These are phyloP conservation scores for Musa acuminata DNA, from an alignment of 176 grass and related monocot genomes.

Conservation along the genomic window DNA sequence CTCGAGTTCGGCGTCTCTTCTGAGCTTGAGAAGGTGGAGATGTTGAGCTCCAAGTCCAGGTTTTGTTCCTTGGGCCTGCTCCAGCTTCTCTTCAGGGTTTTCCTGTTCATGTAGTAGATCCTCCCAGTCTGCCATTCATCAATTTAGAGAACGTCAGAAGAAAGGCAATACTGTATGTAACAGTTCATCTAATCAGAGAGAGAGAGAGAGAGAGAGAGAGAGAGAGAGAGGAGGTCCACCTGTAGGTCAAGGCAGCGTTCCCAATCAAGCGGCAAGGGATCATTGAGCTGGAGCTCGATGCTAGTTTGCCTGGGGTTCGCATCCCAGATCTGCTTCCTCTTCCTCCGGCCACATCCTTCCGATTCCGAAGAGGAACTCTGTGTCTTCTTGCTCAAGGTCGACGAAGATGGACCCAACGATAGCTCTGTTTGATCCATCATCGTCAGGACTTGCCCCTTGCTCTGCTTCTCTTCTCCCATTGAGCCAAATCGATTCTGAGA, in stretches of 20 bases:
- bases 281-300: constrained; percentile 30
- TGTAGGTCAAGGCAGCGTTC: constrained; percentile 36
- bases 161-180: neutral
- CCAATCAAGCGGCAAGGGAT: constrained; percentile 38
- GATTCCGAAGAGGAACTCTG: neutral
- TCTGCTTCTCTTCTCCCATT: neutral
- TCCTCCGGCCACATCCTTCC: neutral
- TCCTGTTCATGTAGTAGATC: constrained; percentile 34
- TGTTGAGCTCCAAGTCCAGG: constrained; percentile 32
- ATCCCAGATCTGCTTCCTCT: constrained; percentile 22
- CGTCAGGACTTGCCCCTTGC: constrained; percentile 13
- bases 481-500: constrained; percentile 5
- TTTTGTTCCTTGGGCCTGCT: constrained; percentile 25
- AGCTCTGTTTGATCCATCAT: constrained; percentile 29
- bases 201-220: too few species aligned
- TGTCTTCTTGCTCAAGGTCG: constrained; percentile 8
- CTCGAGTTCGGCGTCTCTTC: neutral
- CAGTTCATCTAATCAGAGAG: neutral
- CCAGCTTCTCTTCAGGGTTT: constrained; percentile 33
- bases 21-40: constrained; percentile 23
- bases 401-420: constrained; percentile 26
- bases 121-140: constrained; percentile 22
- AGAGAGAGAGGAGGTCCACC: constrained; percentile 19
- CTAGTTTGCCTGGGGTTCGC: constrained; percentile 3
- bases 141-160: constrained; percentile 7